Evolutionary conservation across 2,329 filamentous ascomycete species (phyloP), one percentile per base, ranked within the genome.

Genomic region (Sporothrix phasma): DNA sequence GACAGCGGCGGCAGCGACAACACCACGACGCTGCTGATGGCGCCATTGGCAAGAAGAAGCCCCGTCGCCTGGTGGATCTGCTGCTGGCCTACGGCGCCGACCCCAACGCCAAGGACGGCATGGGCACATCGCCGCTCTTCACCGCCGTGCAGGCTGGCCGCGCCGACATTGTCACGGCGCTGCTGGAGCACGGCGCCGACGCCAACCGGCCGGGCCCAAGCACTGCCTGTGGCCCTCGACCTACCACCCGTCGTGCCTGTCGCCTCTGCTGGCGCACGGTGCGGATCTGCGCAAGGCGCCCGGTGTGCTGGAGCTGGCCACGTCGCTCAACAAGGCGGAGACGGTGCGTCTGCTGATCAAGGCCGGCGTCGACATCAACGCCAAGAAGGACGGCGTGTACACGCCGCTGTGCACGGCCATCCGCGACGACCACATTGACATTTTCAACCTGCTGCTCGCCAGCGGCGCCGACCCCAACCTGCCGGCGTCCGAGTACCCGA

Each of bases 181-280:
- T 80, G 34, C 70, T 80, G 3, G 74, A 88, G 61, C 79, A 85
- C 63, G 80, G 82, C 3, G 87, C 87, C 1, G 81, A 88, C 69
- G 81, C 86, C 8, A 89, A 90, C 71, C 76, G 88, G 5, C 87
- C 87, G 1, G 86, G 84, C 85, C 86, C 11, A 87, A 88, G 72
- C 84, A 89, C 74, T 82, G 86, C 73, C 78, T 89, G 26, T 87
- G 86, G 86, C 84, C 85, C 1, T 79, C 85, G 0, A 81, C 81
- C 0, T 83, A 85, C 73, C 79, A 86, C 61, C 77, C 85, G 0
- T 74, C 77, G 7, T 85, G 82, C 66, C 75, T 89, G 37, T 78
- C 83, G 69, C 72, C 86, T 1, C 76, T 89, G 19, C 80, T 88
- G 0, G 68, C 75, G 2, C 81, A 81, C 29, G 85, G 85, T 1